Percentiles rank a stretch among this genome's conserved stretches.
These are phyloP conservation scores for Akanthomyces lecanii DNA, from an alignment of 2,329 filamentous ascomycete genomes.

Conservation along the genomic window DNA sequence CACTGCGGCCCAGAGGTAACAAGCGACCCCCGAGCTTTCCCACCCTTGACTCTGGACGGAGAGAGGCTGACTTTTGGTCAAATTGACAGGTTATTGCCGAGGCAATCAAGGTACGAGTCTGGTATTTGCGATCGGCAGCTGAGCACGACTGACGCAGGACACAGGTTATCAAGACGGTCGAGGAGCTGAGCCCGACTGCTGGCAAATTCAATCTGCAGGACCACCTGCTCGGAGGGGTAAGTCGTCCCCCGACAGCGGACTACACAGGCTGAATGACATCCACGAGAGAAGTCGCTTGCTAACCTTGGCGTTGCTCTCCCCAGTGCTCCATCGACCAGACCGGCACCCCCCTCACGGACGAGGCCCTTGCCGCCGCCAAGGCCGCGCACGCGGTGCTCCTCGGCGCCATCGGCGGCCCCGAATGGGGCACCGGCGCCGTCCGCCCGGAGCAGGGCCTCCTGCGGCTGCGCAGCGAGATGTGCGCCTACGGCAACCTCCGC, in stretches of 20 bases:
- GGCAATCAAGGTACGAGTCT: conserved; percentile 66
- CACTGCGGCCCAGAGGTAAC: conserved; percentile 79
- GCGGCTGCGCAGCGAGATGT: conserved; percentile 85
- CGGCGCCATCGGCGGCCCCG: conserved; percentile 88
- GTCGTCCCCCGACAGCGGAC: conserved; percentile 32
- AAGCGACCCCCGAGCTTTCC: not conserved
- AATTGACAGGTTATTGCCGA: conserved; percentile 65
- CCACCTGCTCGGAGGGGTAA: conserved; percentile 85
- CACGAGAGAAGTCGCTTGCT: conserved; percentile 1
- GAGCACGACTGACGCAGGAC: not conserved
- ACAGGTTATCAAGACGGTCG: conserved; percentile 74
- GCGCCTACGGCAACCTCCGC: conserved; percentile 89
- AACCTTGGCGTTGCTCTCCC: not conserved
- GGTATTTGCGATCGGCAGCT: not conserved
- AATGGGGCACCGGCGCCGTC: conserved; percentile 89
- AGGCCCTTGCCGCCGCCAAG: conserved; percentile 78
- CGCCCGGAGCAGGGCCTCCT: conserved; percentile 92
- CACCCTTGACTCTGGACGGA: not conserved
- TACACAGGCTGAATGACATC: not conserved
- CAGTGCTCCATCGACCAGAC: conserved; percentile 85
- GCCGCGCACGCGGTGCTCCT: conserved; percentile 84
- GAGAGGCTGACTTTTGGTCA: not conserved
- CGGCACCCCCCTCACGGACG: conserved; percentile 74
- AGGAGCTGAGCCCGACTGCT: conserved; percentile 64
- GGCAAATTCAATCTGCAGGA: conserved; percentile 84